Base-by-base conservation (phyloP, 2,329 filamentous ascomycete genomes). In the Fusarium sublunatum region DNA sequence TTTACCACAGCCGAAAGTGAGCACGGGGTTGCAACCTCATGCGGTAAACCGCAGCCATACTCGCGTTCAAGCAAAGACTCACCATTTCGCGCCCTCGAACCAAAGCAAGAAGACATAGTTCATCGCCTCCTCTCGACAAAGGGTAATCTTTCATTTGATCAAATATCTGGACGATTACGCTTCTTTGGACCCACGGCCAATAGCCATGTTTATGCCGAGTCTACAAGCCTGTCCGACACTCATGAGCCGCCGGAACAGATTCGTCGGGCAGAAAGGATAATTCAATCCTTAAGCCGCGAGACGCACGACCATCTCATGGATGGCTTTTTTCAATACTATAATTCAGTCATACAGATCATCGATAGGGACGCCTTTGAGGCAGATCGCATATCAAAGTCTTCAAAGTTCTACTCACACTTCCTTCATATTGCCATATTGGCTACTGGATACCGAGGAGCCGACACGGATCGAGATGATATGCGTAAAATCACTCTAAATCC, bases 101-200 rank as follows among this genome's bases (percentile, higher is more conserved):
- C 78, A 0, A 80, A 77, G 59, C 77, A 79, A 57, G 82, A 83
- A 32, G 77, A 79, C 15, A 78, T 82, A 55, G 78, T 84, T 1
- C 80, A 80, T 43, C 78, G 78, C 28, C 73, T 85, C 2, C 75
- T 85, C 5, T 80, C 79, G 1, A 81, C 81, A 5, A 77, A 79
- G 32, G 82, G 81, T 7, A 82, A 81, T 67, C 74, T 84, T 9
- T 80, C 79, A 13, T 82, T 84, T 53, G 82, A 85, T 58, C 82
- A 82, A 58, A 72, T 83, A 2, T 81, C 78, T 19, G 82, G 81
- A 5, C 74, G 79, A n/a, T 68, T 82, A 6, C 77, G 82, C 24
- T 85, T 83, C 72, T 85, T 83, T 53, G 82, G 82, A 2, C 81
- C 81, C 2, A 84, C 82, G 4, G 82, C 82, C 44, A 84, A 83